Conservation (phyloP, 768 basidiomycete genomes). For the Mycena polygramma region DNA sequence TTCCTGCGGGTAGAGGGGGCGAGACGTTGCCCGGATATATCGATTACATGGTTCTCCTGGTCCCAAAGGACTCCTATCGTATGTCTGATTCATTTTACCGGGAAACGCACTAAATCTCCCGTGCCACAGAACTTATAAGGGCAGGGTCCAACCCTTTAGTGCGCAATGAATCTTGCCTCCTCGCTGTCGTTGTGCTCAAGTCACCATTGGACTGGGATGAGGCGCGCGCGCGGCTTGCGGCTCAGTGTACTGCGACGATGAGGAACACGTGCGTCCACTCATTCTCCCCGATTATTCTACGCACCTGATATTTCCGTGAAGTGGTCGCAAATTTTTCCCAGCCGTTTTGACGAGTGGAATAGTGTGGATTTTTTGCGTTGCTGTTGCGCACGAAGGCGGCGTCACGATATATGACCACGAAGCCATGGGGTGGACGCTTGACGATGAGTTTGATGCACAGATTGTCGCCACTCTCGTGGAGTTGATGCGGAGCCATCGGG, state of each 20-base stretch:
- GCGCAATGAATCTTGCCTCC: neutral
- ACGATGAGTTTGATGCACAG: neutral
- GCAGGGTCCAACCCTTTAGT: neutral
- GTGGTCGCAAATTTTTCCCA: constrained; percentile 5
- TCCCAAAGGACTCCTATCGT: constrained; percentile 4
- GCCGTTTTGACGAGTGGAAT: constrained; percentile 12
- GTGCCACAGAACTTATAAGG: constrained; percentile 1
- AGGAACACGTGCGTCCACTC: constrained; percentile 13
- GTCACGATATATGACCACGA: constrained; percentile 7
- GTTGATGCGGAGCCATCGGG: neutral
- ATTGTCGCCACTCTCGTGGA: constrained; percentile 4
- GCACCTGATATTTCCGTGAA: neutral
- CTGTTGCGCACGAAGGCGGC: constrained; percentile 4
- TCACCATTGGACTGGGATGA: constrained; percentile 6
- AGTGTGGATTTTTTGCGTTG: constrained; percentile 2
- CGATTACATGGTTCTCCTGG: constrained; percentile 3
- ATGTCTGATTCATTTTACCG: neutral
- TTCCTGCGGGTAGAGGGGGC: no score
- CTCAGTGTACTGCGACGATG: constrained; percentile 10
- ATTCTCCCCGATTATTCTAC: neutral
- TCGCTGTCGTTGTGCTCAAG: constrained; percentile 11
- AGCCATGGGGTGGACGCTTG: neutral
- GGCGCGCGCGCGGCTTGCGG: constrained; percentile 12
- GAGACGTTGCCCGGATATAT: neutral
- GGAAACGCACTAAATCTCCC: constrained; percentile 1